Percentiles rank a stretch among this genome's conserved stretches.
Conservation (phyloP, 2,329 filamentous ascomycete species). For the Penicillium corylophilum region DNA sequence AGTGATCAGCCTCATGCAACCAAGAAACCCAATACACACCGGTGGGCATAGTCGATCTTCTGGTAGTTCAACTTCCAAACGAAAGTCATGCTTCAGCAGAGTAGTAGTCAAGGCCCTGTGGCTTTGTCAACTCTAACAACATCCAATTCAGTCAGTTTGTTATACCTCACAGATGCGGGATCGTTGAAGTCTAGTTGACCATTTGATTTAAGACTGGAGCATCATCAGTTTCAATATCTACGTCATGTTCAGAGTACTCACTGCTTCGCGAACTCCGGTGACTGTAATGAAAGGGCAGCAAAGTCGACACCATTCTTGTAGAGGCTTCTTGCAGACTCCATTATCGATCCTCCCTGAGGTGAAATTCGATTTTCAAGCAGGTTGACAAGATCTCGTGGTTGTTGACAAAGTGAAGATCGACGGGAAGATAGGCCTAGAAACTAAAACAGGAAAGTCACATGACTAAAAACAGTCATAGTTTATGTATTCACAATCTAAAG, state of each 20-base stretch:
- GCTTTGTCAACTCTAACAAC: conserved; percentile 8
- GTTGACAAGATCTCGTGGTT: neutral
- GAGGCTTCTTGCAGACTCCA: conserved; percentile 42
- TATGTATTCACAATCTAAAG: neutral
- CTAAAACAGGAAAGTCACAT: neutral
- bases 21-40: conserved; percentile 46
- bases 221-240: conserved; percentile 7
- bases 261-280: conserved; percentile 60
- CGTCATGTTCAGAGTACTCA: conserved; percentile 32
- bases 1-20: neutral
- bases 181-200: conserved; percentile 77
- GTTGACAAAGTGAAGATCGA: neutral
- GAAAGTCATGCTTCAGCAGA: conserved; percentile 74
- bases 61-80: conserved; percentile 68
- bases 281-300: conserved; percentile 57
- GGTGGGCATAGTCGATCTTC: conserved; percentile 82
- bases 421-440: neutral
- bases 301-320: conserved; percentile 64
- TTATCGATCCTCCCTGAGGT: conserved; percentile 9
- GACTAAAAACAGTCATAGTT: neutral
- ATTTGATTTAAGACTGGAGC: conserved; percentile 50
- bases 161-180: conserved; percentile 70
- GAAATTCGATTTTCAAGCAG: neutral
- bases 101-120: conserved; percentile 69
- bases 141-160: neutral